Conservation (phyloP, 192 early-diverging fungal species). For the Coemansia sp. region DNA sequence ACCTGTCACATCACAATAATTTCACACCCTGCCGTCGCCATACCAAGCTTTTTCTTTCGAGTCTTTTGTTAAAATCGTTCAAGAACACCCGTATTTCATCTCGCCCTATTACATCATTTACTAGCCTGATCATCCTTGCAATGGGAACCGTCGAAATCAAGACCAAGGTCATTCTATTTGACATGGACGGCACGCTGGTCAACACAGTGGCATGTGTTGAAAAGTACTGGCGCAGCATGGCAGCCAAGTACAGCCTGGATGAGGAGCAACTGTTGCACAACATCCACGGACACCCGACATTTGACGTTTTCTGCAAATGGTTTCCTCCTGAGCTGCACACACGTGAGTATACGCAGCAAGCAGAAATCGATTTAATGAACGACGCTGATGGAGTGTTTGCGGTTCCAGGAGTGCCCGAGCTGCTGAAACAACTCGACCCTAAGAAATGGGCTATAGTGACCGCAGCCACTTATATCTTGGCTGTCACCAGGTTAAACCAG, state of each 20-base stretch:
- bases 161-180: constrained; percentile 35
- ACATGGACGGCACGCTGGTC: constrained; percentile 46
- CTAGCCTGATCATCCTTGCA: no score
- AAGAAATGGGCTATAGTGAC: constrained; percentile 40
- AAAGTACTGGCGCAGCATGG: constrained; percentile 21
- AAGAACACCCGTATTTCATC: no score
- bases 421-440: constrained; percentile 1
- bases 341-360: constrained; percentile 5
- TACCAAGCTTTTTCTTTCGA: no score
- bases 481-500: constrained; percentile 16
- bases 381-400: constrained; percentile 18
- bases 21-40: no score
- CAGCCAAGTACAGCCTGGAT: constrained; percentile 16
- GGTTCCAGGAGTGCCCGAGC: constrained; percentile 25
- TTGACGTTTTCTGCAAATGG: constrained; percentile 20
- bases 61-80: no score
- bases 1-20: no score
- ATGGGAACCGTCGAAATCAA: constrained; percentile 9
- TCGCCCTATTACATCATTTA: no score
- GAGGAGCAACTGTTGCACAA: constrained; percentile 3
- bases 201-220: constrained; percentile 37
- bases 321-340: constrained; percentile 24
- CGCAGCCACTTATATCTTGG: constrained; percentile 18
- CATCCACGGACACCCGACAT: constrained; percentile 29
- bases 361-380: constrained; percentile 13